phyloP scores from a whole-genome alignment of 768 basidiomycete species.

The Psilocybe azurescens region DNA sequence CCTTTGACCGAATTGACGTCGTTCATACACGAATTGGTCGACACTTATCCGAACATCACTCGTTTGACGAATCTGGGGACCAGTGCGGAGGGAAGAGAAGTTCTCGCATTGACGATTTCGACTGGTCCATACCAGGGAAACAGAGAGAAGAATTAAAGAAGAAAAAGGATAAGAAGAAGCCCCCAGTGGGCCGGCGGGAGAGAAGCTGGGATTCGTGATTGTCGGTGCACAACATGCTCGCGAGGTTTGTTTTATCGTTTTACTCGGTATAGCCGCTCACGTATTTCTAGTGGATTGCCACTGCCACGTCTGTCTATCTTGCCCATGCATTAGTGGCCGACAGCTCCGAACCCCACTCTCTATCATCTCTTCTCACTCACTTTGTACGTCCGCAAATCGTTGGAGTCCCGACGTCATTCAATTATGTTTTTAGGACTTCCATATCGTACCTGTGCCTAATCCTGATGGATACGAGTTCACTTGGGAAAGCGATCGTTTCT shows the following conservation, averaged over 20 bases:
- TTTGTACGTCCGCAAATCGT: conserved; percentile 45
- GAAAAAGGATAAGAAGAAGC: conserved; percentile 21
- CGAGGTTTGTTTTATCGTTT: conserved; percentile 5
- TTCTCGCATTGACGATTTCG: conserved; percentile 58
- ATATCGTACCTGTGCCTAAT: conserved; percentile 70
- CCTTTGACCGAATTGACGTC: conserved; percentile 55
- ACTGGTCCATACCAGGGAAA: conserved; percentile 19
- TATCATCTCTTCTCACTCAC: conserved; percentile 53
- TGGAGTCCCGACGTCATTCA: conserved; percentile 1
- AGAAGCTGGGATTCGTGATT: conserved; percentile 66
- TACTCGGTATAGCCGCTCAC: not conserved
- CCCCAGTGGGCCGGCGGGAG: conserved; percentile 15
- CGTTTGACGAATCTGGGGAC: conserved; percentile 56
- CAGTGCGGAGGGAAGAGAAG: conserved; percentile 62
- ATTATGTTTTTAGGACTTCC: conserved; percentile 52
- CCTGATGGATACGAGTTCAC: conserved; percentile 80
- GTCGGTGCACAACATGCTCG: conserved; percentile 45
- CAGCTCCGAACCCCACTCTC: conserved; percentile 48
- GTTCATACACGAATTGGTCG: conserved; percentile 56
- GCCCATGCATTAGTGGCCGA: conserved; percentile 71
- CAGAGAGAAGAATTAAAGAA: conserved; percentile 18
- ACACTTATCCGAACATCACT: conserved; percentile 51
- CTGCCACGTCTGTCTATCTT: conserved; percentile 73
- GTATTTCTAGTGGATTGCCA: conserved; percentile 75
- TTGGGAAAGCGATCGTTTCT: conserved; percentile 71